Evolutionary conservation across 1,284 basidiomycete genomes (phyloP).

Genomic region (Pascua sp.): DNA sequence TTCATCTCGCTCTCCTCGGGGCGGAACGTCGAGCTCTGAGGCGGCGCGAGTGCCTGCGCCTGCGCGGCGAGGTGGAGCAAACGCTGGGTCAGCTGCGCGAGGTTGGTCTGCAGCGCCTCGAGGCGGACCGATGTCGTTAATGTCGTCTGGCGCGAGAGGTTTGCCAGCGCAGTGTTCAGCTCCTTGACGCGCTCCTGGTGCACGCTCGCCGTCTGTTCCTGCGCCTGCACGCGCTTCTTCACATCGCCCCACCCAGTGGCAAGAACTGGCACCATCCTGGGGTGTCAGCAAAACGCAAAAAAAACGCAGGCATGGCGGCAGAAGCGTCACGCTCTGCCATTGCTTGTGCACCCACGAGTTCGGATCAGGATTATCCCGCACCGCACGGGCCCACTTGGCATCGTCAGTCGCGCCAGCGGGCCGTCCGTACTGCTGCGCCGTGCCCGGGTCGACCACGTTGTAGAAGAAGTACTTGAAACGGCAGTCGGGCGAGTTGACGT

Average conservation of each 20-base stretch:
- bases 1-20: constrained; percentile 75
- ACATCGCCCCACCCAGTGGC: constrained; percentile 79
- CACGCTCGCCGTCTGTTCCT: constrained; percentile 63
- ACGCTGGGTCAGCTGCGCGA: constrained; percentile 70
- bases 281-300: constrained; percentile 8
- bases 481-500: constrained; percentile 64
- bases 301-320: neutral
- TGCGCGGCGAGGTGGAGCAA: constrained; percentile 70
- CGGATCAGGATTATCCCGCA: constrained; percentile 77
- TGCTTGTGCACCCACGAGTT: constrained; percentile 59
- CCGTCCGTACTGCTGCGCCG: constrained; percentile 66
- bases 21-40: constrained; percentile 70
- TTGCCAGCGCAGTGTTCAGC: constrained; percentile 62
- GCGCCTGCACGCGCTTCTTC: constrained; percentile 73
- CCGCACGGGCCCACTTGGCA: constrained; percentile 71
- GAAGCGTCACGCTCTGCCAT: too few relatives aligned
- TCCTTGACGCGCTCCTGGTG: constrained; percentile 73
- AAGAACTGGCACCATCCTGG: constrained; percentile 74
- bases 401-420: constrained; percentile 72
- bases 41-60: constrained; percentile 73
- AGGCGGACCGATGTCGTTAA: constrained; percentile 68
- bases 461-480: constrained; percentile 86
- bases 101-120: constrained; percentile 61
- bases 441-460: constrained; percentile 73
- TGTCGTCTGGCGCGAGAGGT: constrained; percentile 64